Evolutionary conservation across 192 early-diverging fungal species (phyloP).

Genomic region (Coemansia sp.): DNA sequence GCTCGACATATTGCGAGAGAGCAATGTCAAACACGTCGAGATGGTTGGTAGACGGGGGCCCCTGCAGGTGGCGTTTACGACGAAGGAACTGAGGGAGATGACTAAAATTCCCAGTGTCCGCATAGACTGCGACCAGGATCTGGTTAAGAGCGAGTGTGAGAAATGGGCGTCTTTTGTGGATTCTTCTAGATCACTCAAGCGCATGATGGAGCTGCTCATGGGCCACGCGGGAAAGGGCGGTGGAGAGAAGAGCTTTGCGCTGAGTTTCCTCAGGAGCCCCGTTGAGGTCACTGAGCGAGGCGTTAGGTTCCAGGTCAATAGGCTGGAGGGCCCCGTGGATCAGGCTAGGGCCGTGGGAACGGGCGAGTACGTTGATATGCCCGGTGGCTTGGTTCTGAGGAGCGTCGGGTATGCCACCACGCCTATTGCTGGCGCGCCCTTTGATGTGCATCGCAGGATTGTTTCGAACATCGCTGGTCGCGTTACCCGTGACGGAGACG

Average conservation of each 20-base stretch:
- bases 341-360: constrained; percentile 60
- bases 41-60: constrained; percentile 91
- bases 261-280: constrained; percentile 76
- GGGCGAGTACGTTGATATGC: constrained; percentile 55
- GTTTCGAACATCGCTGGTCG: constrained; percentile 85
- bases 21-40: constrained; percentile 76
- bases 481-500: constrained; percentile 53
- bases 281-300: constrained; percentile 45
- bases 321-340: constrained; percentile 62
- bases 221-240: constrained; percentile 46
- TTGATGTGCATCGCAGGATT: constrained; percentile 62
- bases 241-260: constrained; percentile 54
- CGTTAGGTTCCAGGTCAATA: constrained; percentile 62
- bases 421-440: constrained; percentile 67
- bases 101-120: constrained; percentile 63
- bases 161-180: constrained; percentile 38
- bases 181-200: constrained; percentile 67
- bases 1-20: constrained; percentile 61
- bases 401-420: constrained; percentile 88
- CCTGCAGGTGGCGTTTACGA: constrained; percentile 87
- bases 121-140: constrained; percentile 62
- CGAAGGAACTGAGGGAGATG: constrained; percentile 96
- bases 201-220: constrained; percentile 80
- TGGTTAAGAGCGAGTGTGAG: constrained; percentile 58
- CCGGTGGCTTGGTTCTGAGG: constrained; percentile 69